A percentile compares a stretch with the other conserved stretches of the same genome.
These are phyloP conservation scores for Neurospora crassa DNA, from an alignment of 2,329 filamentous ascomycete genomes.

Conservation along the genomic window DNA sequence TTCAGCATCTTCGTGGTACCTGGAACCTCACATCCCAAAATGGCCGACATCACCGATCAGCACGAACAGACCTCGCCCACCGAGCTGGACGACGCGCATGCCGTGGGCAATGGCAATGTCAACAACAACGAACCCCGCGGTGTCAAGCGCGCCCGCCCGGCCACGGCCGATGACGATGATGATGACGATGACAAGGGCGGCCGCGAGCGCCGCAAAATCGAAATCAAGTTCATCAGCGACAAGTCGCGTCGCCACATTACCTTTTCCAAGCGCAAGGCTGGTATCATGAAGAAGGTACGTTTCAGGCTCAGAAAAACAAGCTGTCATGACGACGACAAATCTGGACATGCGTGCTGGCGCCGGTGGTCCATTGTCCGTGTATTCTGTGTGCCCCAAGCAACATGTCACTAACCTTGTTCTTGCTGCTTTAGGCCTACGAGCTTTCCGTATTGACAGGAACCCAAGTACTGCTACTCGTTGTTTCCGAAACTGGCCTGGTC, in stretches of 20 bases:
- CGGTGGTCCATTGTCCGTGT: not conserved
- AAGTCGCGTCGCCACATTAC: constrained; percentile 99
- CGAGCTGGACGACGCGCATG: constrained; percentile 63
- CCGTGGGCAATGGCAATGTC: constrained; percentile 63
- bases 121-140: constrained; percentile 62
- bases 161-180: constrained; percentile 83
- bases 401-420: constrained; percentile 12
- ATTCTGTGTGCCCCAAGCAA: not conserved
- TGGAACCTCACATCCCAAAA: constrained; percentile 29
- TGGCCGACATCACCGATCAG: constrained; percentile 74
- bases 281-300: constrained; percentile 99
- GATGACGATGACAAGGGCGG: constrained; percentile 97
- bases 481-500: constrained; percentile 93
- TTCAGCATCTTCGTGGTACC: constrained; percentile 39
- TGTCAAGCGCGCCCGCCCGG: constrained; percentile 79
- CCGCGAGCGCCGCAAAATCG: constrained; percentile 97
- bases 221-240: constrained; percentile 99
- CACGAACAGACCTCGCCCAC: constrained; percentile 67
- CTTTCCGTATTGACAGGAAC: constrained; percentile 95
- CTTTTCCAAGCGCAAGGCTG: constrained; percentile 98
- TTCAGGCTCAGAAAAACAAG: not conserved
- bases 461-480: constrained; percentile 90
- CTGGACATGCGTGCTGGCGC: not conserved
- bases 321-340: not conserved
- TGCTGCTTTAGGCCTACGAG: constrained; percentile 71